A percentile compares a stretch with the other conserved stretches of the same genome.
Conservation (phyloP, 2,329 filamentous ascomycete genomes). For the Plenodomus tracheiphilus region DNA sequence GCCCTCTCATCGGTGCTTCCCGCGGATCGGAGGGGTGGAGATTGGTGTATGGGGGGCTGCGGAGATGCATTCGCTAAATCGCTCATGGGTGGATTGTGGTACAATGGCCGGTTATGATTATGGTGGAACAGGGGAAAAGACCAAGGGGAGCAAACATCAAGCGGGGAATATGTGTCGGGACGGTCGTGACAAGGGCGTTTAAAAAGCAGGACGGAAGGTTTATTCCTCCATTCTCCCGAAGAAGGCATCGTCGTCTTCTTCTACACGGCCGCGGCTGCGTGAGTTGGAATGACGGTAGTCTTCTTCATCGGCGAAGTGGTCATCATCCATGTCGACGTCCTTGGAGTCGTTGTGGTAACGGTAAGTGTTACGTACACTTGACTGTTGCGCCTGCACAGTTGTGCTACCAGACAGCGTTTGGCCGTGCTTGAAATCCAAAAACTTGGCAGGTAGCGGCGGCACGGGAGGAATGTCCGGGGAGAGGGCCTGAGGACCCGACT, state of each 20-base stretch:
- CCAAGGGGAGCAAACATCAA: slow-evolving; percentile 5
- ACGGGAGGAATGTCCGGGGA: slow-evolving; percentile 81
- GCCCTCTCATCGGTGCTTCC: slow-evolving; percentile 50
- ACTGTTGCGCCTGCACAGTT: slow-evolving; percentile 60
- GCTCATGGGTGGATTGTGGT: slow-evolving; percentile 38
- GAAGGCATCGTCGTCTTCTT: slow-evolving; percentile 92
- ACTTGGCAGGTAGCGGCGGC: slow-evolving; percentile 81
- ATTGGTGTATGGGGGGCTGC: slow-evolving; percentile 29
- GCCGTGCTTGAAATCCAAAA: slow-evolving; percentile 63
- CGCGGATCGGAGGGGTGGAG: slow-evolving; percentile 4
- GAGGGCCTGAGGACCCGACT: slow-evolving; percentile 64
- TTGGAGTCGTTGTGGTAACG: slow-evolving; percentile 50
- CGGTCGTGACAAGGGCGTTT: slow-evolving; percentile 8
- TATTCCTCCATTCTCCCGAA: slow-evolving; percentile 93
- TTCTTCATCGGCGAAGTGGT: slow-evolving; percentile 67
- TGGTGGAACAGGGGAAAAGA: slow-evolving; percentile 7
- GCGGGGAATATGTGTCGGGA: slow-evolving; percentile 9
- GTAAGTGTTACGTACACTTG: slow-evolving; percentile 65
- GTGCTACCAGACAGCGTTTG: slow-evolving; percentile 61
- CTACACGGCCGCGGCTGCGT: slow-evolving; percentile 62
- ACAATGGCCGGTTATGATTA: slow-evolving; percentile 34
- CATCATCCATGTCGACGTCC: slow-evolving; percentile 58
- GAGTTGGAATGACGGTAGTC: slow-evolving; percentile 57
- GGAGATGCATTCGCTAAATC: slow-evolving; percentile 45
- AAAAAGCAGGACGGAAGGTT: slow-evolving; percentile 2